Base-by-base conservation (phyloP, 163 green algal species). In the Chlamydomonas reinhardtii region DNA sequence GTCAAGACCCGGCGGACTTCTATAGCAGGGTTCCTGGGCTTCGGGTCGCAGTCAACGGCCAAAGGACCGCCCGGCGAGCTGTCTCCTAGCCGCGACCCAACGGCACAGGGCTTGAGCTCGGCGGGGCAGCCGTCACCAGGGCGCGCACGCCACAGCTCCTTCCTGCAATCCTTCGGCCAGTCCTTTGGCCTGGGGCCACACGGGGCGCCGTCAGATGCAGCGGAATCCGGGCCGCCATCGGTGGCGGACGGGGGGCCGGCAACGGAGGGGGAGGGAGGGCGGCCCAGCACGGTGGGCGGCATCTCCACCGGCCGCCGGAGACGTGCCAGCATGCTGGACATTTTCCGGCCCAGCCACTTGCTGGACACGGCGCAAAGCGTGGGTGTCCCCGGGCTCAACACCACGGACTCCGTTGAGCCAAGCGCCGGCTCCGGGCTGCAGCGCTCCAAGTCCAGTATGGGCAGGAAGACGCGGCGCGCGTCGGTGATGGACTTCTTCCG, bases 401-500 rank as follows among this genome's bases (percentile, higher is more conserved):
- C 48, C 48, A 56, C 48, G 12, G 48, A 56, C 48, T 56, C 48
- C 48, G 14, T 56, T 1, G 48, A 56, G 6, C 48, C 48, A 9
- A 56, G 48, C 14, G 48, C 48, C 48, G 48, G 9, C 6, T 56
- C 48, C 1, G 48, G 48, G 12, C 61, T 75, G 39, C 27, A 17
- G 35, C 64, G 64, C 14, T 27, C 32, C 17, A 84, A 74, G 39
- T 62, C 56, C 37, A 84, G 24, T 35, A 20, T 19, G 48, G 48
- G 48, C 19, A 32, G 31, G 24, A 88, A 88, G 74, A 54, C 43
- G 25, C 73, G 82, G 16, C 82, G 82, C 15, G 48, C 82, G 0
- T 88, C 82, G 12, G 65, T 88, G 17, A 88, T 88, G 17, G 82
- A 88, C 32, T 88, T 88, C 69, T 88, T 88, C 64, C 64, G 59